phyloP scores from a whole-genome alignment of 148 eudicot species.

The Diospyros lotus region DNA sequence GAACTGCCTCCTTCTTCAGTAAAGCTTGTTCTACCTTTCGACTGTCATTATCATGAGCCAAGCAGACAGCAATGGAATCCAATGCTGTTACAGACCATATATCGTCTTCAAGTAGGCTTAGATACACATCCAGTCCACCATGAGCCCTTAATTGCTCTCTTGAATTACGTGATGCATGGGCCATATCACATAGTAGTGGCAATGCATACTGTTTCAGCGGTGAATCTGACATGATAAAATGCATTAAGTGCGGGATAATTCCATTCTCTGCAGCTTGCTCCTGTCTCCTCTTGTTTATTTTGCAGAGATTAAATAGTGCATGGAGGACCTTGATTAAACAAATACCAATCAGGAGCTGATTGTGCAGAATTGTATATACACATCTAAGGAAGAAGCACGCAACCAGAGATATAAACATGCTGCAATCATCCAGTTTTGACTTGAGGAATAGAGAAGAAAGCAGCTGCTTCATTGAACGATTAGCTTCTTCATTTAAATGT shows the following conservation, averaged over 20 bases:
- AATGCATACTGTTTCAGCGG: conserved; percentile 86
- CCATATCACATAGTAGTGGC: conserved; percentile 96
- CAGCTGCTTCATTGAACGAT: not conserved
- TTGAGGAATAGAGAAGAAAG: not conserved
- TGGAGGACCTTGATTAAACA: conserved; percentile 65
- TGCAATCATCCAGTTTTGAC: not conserved
- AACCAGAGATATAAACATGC: not conserved
- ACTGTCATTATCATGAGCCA: conserved; percentile 96
- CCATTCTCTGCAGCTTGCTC: conserved; percentile 99
- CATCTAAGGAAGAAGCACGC: not conserved
- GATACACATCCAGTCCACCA: conserved; percentile 93
- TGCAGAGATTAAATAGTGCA: conserved; percentile 95
- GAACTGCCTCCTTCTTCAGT: conserved; percentile 93
- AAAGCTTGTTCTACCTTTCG: conserved; percentile 96
- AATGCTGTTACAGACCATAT: conserved; percentile 95
- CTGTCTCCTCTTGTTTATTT: conserved; percentile 96
- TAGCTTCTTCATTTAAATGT: not conserved
- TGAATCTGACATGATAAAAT: conserved; percentile 84
- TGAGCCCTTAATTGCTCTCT: conserved; percentile 96
- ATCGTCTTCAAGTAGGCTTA: conserved; percentile 88
- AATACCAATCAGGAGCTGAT: conserved; percentile 11
- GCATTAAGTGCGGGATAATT: conserved; percentile 94
- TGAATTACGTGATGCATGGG: conserved; percentile 98
- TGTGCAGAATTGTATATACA: too few relatives aligned
- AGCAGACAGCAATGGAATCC: conserved; percentile 93